Percentiles rank a stretch among this genome's conserved stretches.
These are phyloP conservation scores for Talaromyces funiculosus DNA, from an alignment of 2,329 filamentous ascomycete species.

Conservation along the genomic window DNA sequence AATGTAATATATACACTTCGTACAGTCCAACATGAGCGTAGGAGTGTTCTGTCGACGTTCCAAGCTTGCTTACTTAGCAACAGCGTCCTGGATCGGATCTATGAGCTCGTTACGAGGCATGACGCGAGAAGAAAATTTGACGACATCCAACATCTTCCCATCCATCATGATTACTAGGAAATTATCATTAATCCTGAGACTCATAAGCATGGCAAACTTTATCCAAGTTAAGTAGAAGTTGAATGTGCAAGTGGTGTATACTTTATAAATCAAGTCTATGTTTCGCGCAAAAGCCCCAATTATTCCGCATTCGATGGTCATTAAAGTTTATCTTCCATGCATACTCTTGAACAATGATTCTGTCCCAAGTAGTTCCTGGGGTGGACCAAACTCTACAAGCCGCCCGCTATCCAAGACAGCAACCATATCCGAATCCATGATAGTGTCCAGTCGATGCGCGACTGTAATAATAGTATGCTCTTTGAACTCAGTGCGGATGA, in stretches of 20 bases:
- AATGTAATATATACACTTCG: no score
- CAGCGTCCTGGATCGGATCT: no score
- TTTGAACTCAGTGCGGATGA: conserved; percentile 62
- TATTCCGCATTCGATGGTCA: background rate
- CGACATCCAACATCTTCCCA: no score
- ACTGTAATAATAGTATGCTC: conserved; percentile 62
- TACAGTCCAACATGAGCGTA: no score
- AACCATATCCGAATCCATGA: conserved; percentile 67
- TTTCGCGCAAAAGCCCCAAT: background rate
- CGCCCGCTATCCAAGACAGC: conserved; percentile 48
- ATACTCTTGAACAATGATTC: conserved; percentile 1
- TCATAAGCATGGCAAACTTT: background rate
- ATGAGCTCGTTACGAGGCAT: no score
- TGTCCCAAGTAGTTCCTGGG: conserved; percentile 4
- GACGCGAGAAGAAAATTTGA: no score
- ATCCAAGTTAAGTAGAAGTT: background rate
- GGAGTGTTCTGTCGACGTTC: no score
- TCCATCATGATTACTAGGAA: no score
- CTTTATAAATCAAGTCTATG: background rate
- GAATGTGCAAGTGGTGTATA: background rate
- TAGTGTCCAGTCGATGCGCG: conserved; percentile 65
- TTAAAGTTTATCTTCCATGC: background rate
- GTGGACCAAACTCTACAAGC: conserved; percentile 11
- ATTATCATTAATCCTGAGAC: no score
- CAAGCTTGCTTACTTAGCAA: no score